These are phyloP conservation scores for Clarireedia hainanense DNA, from an alignment of 2,329 filamentous ascomycete genomes.

Conservation along the genomic window DNA sequence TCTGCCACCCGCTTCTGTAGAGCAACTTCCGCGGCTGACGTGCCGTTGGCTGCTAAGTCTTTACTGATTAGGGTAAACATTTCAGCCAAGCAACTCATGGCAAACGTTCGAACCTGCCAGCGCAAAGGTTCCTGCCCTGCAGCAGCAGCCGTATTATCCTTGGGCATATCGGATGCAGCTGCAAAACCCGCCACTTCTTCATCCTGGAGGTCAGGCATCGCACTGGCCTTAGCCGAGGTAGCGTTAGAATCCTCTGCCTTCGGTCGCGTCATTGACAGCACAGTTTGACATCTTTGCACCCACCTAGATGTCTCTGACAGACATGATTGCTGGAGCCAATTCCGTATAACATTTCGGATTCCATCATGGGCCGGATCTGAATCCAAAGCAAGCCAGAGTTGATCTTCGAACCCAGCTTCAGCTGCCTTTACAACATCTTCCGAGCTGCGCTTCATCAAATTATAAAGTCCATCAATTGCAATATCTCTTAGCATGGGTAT, in stretches of 20 bases:
- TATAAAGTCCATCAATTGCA: slow-evolving; percentile 82
- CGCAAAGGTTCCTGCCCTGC: slow-evolving; percentile 78
- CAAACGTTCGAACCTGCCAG: slow-evolving; percentile 94
- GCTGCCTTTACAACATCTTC: slow-evolving; percentile 73
- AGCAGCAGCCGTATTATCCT: slow-evolving; percentile 44
- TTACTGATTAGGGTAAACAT: slow-evolving; percentile 73
- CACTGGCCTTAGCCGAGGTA: slow-evolving; percentile 39
- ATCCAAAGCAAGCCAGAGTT: slow-evolving; percentile 86
- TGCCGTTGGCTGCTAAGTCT: slow-evolving; percentile 69
- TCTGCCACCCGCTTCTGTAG: slow-evolving; percentile 82
- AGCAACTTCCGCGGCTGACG: slow-evolving; percentile 68
- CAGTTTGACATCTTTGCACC: slow-evolving; percentile 80
- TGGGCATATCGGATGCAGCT: slow-evolving; percentile 52
- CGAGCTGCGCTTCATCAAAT: slow-evolving; percentile 88
- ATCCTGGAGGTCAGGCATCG: slow-evolving; percentile 75
- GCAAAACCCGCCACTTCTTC: slow-evolving; percentile 97
- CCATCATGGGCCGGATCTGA: slow-evolving; percentile 66
- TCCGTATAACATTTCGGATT: slow-evolving; percentile 79
- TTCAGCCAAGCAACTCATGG: slow-evolving; percentile 80
- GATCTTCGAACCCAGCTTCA: slow-evolving; percentile 73
- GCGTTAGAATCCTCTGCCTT: slow-evolving; percentile 47
- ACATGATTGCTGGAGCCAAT: slow-evolving; percentile 89
- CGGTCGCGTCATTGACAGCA: slow-evolving; percentile 78
- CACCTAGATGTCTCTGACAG: slow-evolving; percentile 73
- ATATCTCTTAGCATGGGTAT: slow-evolving; percentile 65